Evolutionary conservation across 257 asterid genomes (phyloP), one percentile per base, ranked within the genome.

Genomic region (Scutellaria barbata): DNA sequence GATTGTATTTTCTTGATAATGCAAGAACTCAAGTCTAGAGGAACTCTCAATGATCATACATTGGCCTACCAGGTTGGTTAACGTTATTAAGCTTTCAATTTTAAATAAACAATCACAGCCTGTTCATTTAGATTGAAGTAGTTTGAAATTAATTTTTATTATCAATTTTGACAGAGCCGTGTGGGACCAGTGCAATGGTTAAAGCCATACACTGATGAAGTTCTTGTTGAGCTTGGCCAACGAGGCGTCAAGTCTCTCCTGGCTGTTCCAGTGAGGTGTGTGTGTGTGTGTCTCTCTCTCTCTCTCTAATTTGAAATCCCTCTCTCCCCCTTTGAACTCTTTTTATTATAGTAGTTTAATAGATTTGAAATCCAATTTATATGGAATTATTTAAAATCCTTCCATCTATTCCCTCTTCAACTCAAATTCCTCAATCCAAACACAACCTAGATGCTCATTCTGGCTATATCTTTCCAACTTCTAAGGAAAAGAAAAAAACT

Each of bases 131-230:
- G 22, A 41, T 35, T 33, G 14, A 56, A n/a, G 25, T 22, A 1
- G 1, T 22, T 22, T 22, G 13, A 63, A 17, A 65, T 40, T 65
- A 10, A 66, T 42, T 70, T 56, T 18, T 58, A 20, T 1, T 1
- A 41, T 58, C n/a, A 55, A 47, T 22, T 82, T 14, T 17, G 17
- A 40, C 81, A 94, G 99, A 91, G 99, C 72, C 94, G 99, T 46
- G 99, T 94, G 33, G 99, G 99, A 63, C 99, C 99, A 14, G 99
- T 94, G 67, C 93, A 94, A 69, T 94, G 99, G 98, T 79, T 94
- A 76, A 94, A 94, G 69, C 99, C 98, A 6, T 94, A 94, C 82
- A 94, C 99, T 0, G 99, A 91, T 77, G 96, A 94, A 86, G 96
- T 90, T 67, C 92, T 94, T 69, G 96, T 91, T 10, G 96, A 94